These are phyloP conservation scores for Agaricales sp. DNA, from an alignment of 1,284 basidiomycete species.

Conservation along the genomic window DNA sequence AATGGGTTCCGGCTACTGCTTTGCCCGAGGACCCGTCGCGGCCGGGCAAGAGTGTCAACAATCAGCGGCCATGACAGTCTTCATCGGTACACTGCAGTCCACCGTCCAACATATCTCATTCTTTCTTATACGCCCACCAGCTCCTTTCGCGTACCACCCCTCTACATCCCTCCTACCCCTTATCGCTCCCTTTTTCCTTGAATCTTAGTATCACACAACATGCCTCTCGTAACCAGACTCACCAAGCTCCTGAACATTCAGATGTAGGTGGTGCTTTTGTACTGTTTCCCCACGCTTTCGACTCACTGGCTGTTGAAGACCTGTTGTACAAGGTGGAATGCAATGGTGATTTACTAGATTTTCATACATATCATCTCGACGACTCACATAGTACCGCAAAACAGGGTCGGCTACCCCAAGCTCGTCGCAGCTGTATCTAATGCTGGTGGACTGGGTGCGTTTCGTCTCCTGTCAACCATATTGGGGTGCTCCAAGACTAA, in stretches of 20 bases:
- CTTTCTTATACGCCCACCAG: too few species aligned
- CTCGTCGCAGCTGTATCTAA: constrained; percentile 78
- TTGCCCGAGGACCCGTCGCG: too few species aligned
- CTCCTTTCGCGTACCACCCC: too few species aligned
- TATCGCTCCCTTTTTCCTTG: constrained; percentile 2
- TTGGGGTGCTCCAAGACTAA: not conserved
- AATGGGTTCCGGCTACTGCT: too few species aligned
- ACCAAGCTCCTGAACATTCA: constrained; percentile 46
- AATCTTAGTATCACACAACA: too few species aligned
- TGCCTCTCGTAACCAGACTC: constrained; percentile 34
- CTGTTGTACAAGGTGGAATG: constrained; percentile 77
- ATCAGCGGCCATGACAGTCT: too few species aligned
- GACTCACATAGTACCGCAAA: constrained; percentile 8
- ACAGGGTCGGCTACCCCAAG: constrained; percentile 67
- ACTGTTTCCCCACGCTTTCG: not conserved
- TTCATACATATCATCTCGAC: constrained; percentile 9
- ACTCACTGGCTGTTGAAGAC: constrained; percentile 31
- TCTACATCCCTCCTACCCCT: too few species aligned
- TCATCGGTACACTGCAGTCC: too few species aligned
- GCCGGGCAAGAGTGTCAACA: too few species aligned
- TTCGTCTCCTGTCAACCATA: constrained; percentile 2
- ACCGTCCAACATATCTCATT: too few species aligned
- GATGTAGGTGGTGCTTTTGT: constrained; percentile 27
- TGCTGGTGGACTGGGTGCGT: constrained; percentile 73
- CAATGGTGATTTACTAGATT: constrained; percentile 77